These are phyloP conservation scores for Xerocomus spinulosus DNA, from an alignment of 768 basidiomycete genomes.

Conservation along the genomic window DNA sequence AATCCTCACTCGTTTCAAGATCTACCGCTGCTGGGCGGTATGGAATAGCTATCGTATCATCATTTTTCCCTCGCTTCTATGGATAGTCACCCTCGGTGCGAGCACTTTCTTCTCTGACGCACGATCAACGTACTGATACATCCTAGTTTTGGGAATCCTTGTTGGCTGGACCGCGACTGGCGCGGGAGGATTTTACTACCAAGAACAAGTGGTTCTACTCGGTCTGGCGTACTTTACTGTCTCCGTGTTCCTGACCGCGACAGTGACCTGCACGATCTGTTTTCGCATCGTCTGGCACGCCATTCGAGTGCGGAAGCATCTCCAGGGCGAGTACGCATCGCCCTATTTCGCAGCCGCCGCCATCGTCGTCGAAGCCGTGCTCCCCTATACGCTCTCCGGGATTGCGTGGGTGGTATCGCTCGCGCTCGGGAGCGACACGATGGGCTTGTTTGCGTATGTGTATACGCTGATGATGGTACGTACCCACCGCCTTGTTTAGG, in stretches of 20 bases:
- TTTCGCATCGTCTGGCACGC: conserved; percentile 3
- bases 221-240: conserved; percentile 1
- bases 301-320: neutral
- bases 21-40: conserved; percentile 34
- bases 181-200: neutral
- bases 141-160: conserved; percentile 5
- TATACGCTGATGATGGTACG: conserved; percentile 4
- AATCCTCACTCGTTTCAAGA: conserved; percentile 16
- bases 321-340: conserved; percentile 1
- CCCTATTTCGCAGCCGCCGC: conserved; percentile 1
- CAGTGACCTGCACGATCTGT: conserved; percentile 4
- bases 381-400: conserved; percentile 8
- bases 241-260: neutral
- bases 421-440: neutral
- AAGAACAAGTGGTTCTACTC: neutral
- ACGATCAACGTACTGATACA: neutral
- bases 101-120: neutral
- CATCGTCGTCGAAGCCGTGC: conserved; percentile 7
- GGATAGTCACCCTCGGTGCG: conserved; percentile 11
- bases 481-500: neutral
- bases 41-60: conserved; percentile 22
- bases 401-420: conserved; percentile 3
- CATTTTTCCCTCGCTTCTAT: conserved; percentile 12
- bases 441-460: neutral
- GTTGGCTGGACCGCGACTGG: neutral